Evolutionary conservation across 164 flowering plant species (phyloP).

Genomic region (Magnolia kwangsiensis): DNA sequence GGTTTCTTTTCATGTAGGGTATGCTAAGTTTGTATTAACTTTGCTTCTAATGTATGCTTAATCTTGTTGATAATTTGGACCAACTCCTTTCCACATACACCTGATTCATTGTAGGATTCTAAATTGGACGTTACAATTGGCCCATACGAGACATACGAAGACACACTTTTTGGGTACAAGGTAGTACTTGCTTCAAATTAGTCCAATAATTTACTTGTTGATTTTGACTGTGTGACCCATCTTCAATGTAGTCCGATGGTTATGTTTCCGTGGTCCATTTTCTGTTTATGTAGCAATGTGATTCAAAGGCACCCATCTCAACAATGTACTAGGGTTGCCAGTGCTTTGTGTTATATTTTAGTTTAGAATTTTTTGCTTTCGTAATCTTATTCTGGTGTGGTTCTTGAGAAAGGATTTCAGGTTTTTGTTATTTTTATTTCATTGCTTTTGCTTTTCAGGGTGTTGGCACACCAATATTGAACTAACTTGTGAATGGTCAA

Average conservation of each 20-base stretch:
- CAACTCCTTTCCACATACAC: neutral
- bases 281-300: neutral
- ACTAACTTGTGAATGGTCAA: no score
- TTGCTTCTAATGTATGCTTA: neutral
- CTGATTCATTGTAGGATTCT: constrained; percentile 57
- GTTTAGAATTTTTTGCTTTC: no score
- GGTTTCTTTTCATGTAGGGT: neutral
- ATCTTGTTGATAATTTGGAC: neutral
- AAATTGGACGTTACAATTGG: constrained; percentile 93
- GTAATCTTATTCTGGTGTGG: no score
- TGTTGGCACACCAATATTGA: no score
- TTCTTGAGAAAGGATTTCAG: no score
- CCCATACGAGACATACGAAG: constrained; percentile 97
- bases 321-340: no score
- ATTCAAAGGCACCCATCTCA: neutral
- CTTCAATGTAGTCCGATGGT: neutral
- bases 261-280: neutral
- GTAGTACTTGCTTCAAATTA: constrained; percentile 27
- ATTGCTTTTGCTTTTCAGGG: no score
- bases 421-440: no score
- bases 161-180: constrained; percentile 86
- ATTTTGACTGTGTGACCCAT: neutral
- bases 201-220: neutral
- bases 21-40: neutral
- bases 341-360: no score